Conservation (phyloP, 768 basidiomycete species). For the Podaxis sp. region DNA sequence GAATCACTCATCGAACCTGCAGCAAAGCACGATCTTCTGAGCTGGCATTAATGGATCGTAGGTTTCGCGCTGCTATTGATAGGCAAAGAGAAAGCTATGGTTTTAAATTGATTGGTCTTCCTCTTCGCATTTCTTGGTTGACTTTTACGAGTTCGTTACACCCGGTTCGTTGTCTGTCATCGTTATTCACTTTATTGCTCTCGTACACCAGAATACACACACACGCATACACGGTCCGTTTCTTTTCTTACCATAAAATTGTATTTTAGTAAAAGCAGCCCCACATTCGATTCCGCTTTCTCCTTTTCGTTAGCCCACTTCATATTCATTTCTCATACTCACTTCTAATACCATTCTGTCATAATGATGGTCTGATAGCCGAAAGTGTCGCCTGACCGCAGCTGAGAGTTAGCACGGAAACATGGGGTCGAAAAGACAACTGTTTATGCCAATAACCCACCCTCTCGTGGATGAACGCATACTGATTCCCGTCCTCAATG, state of each 20-base stretch:
- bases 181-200: neutral
- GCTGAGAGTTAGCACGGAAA: too few species aligned
- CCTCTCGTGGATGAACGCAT: too few species aligned
- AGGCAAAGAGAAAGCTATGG: neutral
- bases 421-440: too few species aligned
- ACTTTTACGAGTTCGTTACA: neutral
- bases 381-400: neutral
- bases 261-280: neutral
- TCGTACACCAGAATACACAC: neutral
- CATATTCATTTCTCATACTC: neutral
- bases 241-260: neutral
- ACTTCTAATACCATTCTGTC: neutral
- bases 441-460: too few species aligned
- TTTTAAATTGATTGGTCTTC: neutral
- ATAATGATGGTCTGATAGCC: neutral
- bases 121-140: neutral
- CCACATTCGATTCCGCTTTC: neutral
- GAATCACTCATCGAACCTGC: conserved; percentile 30
- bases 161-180: neutral
- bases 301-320: neutral
- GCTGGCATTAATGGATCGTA: neutral
- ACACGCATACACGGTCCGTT: neutral
- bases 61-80: neutral
- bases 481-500: too few species aligned
- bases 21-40: conserved; percentile 16